These are phyloP conservation scores for Schizosaccharomyces versatilis DNA, from an alignment of 1,139 yeast genomes.

Conservation along the genomic window DNA sequence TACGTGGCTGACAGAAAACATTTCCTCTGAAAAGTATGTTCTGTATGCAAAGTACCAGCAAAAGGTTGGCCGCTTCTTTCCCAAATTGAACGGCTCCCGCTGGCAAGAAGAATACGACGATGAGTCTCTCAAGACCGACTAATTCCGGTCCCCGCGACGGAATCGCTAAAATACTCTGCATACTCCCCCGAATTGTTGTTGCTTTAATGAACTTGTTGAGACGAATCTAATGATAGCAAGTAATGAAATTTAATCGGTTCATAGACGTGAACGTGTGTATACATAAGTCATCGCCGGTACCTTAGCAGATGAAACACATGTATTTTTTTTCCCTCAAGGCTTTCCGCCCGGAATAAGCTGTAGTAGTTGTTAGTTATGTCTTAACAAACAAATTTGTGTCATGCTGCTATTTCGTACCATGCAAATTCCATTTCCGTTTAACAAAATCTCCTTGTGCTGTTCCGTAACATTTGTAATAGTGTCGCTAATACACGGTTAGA, in stretches of 20 bases:
- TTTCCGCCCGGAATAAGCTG: neutral
- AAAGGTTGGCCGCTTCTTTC: constrained; percentile 12
- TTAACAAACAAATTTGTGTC: neutral
- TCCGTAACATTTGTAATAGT: constrained; percentile 22
- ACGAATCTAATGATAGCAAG: too few species aligned
- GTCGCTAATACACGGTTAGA: neutral
- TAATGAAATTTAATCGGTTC: too few species aligned
- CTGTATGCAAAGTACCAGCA: constrained; percentile 10
- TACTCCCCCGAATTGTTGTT: too few species aligned
- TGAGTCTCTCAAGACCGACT: neutral
- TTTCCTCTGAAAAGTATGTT: constrained; percentile 12
- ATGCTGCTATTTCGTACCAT: constrained; percentile 28
- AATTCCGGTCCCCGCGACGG: neutral
- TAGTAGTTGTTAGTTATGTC: neutral
- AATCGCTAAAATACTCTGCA: too few species aligned
- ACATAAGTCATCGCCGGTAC: too few species aligned
- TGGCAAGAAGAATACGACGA: constrained; percentile 9
- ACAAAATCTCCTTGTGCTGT: constrained; percentile 41
- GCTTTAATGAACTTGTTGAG: too few species aligned
- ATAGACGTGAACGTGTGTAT: too few species aligned
- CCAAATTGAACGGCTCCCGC: constrained; percentile 4
- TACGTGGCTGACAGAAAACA: constrained; percentile 12
- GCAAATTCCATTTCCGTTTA: constrained; percentile 74
- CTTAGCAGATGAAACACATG: too few species aligned
- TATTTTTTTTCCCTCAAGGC: neutral